Evolutionary conservation across 495 filamentous ascomycete genomes (phyloP).

Genomic region (Trichocladium uniseriatum): DNA sequence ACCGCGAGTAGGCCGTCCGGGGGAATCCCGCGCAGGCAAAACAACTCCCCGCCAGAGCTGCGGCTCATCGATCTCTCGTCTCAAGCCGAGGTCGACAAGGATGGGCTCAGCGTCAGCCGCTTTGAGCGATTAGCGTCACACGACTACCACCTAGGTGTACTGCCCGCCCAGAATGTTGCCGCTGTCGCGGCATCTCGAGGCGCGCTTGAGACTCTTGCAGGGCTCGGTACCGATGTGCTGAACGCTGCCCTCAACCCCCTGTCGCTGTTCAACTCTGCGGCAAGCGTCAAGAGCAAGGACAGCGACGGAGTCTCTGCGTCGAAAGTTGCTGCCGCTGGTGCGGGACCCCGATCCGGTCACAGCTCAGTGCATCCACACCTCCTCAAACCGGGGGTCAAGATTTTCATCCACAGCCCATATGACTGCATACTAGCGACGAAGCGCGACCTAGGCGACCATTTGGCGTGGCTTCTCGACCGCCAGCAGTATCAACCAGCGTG

Average conservation of each 20-base stretch:
- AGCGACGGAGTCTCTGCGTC: constrained; percentile 40
- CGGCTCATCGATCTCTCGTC: constrained; percentile 80
- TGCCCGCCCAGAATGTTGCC: constrained; percentile 61
- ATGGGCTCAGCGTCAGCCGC: constrained; percentile 71
- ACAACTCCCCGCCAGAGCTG: constrained; percentile 75
- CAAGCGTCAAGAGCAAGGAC: constrained; percentile 66
- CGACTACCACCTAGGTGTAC: constrained; percentile 81
- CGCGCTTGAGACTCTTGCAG: constrained; percentile 55
- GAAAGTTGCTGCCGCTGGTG: constrained; percentile 17
- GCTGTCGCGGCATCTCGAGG: constrained; percentile 57
- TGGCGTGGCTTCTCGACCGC: constrained; percentile 74
- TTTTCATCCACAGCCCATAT: constrained; percentile 93
- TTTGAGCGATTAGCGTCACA: constrained; percentile 78
- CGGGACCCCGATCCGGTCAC: constrained; percentile 18
- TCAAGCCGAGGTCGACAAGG: constrained; percentile 65
- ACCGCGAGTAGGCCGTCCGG: constrained; percentile 45
- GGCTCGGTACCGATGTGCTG: constrained; percentile 54
- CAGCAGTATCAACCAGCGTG: constrained; percentile 76
- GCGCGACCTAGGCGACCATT: constrained; percentile 71
- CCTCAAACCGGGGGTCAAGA: constrained; percentile 65
- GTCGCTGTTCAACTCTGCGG: constrained; percentile 75
- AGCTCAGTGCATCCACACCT: constrained; percentile 37
- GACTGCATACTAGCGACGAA: constrained; percentile 85
- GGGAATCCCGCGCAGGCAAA: constrained; percentile 56
- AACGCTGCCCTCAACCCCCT: constrained; percentile 79